Evolutionary conservation across 2,329 filamentous ascomycete genomes (phyloP).

Genomic region (Sphaceloma murrayae): DNA sequence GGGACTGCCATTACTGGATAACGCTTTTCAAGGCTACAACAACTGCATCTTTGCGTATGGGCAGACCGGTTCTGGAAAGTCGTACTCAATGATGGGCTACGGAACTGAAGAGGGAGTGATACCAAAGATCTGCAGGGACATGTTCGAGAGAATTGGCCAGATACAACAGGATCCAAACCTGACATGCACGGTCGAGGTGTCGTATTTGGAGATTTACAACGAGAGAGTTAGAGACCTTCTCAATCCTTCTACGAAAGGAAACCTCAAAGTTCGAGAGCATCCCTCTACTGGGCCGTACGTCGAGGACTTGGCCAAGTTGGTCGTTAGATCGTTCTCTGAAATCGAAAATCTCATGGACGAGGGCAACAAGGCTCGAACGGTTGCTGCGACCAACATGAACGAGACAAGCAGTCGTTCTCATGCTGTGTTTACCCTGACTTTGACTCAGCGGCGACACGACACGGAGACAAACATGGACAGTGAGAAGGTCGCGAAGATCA

Average conservation of each 20-base stretch:
- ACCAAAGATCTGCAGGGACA: constrained; percentile 91
- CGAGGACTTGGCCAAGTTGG: constrained; percentile 90
- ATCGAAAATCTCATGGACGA: constrained; percentile 99
- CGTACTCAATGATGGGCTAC: constrained; percentile 99
- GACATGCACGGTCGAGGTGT: constrained; percentile 91
- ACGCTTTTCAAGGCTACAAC: constrained; percentile 97
- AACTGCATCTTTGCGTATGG: constrained; percentile 99
- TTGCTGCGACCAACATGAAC: constrained; percentile 99
- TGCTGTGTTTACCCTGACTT: constrained; percentile 90
- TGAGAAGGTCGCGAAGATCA: constrained; percentile 97
- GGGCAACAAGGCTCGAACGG: constrained; percentile 95
- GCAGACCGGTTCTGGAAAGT: constrained; percentile 96
- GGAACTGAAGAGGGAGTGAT: constrained; percentile 93
- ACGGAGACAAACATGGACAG: constrained; percentile 91
- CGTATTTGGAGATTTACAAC: constrained; percentile 98
- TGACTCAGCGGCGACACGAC: constrained; percentile 89
- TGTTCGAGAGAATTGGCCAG: constrained; percentile 77
- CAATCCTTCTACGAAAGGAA: constrained; percentile 91
- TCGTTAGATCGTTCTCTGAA: constrained; percentile 85
- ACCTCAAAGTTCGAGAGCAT: constrained; percentile 94
- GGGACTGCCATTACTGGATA: constrained; percentile 83
- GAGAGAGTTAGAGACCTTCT: constrained; percentile 91
- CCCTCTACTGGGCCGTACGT: constrained; percentile 96
- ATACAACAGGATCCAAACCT: constrained; percentile 63
- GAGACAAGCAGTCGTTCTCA: constrained; percentile 97